phyloP scores from a whole-genome alignment of 148 eudicot genomes.

The Heliamphora exappendiculata region DNA sequence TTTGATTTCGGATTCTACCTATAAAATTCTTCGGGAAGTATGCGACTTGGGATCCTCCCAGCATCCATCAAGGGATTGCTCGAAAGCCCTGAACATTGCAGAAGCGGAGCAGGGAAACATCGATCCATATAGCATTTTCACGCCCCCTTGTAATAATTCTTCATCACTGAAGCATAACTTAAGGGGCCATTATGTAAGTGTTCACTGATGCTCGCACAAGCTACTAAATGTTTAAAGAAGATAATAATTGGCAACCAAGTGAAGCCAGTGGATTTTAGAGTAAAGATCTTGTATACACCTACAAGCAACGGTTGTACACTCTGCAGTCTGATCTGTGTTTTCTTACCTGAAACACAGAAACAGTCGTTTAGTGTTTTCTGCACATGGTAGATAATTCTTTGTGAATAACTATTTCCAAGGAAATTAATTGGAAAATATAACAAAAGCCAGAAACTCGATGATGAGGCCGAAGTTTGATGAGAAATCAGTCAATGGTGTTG shows the following conservation, averaged over 20 bases:
- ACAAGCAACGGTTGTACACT: not conserved
- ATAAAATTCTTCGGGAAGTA: conserved; percentile 34
- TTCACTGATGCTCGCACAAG: not conserved
- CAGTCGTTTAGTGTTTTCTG: not conserved
- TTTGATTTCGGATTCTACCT: conserved; percentile 76
- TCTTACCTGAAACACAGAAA: not conserved
- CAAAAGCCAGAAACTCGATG: not conserved
- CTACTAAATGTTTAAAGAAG: not conserved
- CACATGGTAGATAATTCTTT: not conserved
- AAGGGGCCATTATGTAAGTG: conserved; percentile 77
- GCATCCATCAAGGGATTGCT: conserved; percentile 61
- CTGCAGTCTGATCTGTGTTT: not conserved
- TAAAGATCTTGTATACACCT: not conserved
- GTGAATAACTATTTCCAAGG: not conserved
- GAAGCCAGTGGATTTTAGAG: not conserved
- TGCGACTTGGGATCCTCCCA: conserved; percentile 62
- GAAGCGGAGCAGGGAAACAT: conserved; percentile 70
- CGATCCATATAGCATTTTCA: conserved; percentile 82
- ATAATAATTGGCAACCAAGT: not conserved
- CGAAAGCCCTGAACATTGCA: conserved; percentile 42
- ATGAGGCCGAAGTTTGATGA: not conserved
- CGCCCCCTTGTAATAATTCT: conserved; percentile 50
- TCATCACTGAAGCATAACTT: conserved; percentile 37
- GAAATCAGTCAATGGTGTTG: not conserved
- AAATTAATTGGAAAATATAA: not conserved